Conservation (phyloP, 1,139 yeast species). For the Nakaseomyces nivariensis region DNA sequence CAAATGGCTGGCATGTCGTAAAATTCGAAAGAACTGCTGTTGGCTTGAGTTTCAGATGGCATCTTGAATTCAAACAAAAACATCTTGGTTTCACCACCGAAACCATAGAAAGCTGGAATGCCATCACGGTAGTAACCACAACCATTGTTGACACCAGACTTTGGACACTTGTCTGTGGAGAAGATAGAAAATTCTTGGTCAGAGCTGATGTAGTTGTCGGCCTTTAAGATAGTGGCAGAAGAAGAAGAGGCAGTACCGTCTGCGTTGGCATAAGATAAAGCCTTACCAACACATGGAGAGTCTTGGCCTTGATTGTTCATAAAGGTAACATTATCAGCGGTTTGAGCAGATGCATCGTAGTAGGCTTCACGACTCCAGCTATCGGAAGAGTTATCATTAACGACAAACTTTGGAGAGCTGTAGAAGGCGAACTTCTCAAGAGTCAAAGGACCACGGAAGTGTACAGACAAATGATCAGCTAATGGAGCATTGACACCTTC, state of each 20-base stretch:
- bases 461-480: conserved; percentile 64
- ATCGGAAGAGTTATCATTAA: conserved; percentile 23
- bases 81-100: conserved; percentile 53
- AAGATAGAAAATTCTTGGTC: conserved; percentile 52
- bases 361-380: conserved; percentile 39
- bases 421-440: conserved; percentile 59
- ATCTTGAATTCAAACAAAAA: conserved; percentile 62
- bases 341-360: conserved; percentile 34
- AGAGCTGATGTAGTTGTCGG: conserved; percentile 41
- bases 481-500: conserved; percentile 59
- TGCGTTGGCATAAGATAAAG: conserved; percentile 42
- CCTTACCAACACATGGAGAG: conserved; percentile 55
- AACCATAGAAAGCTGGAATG: conserved; percentile 67
- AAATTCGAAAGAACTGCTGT: conserved; percentile 31
- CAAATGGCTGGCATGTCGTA: conserved; percentile 71
- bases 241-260: conserved; percentile 38
- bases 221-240: conserved; percentile 41
- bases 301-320: conserved; percentile 43
- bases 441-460: conserved; percentile 67
- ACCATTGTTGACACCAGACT: conserved; percentile 33
- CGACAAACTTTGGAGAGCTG: conserved; percentile 31
- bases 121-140: conserved; percentile 56
- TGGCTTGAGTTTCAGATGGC: conserved; percentile 39
- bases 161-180: conserved; percentile 47
- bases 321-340: conserved; percentile 52